These are phyloP conservation scores for Vachellia pachyceras DNA, from an alignment of 306 rosid genomes.

Conservation along the genomic window DNA sequence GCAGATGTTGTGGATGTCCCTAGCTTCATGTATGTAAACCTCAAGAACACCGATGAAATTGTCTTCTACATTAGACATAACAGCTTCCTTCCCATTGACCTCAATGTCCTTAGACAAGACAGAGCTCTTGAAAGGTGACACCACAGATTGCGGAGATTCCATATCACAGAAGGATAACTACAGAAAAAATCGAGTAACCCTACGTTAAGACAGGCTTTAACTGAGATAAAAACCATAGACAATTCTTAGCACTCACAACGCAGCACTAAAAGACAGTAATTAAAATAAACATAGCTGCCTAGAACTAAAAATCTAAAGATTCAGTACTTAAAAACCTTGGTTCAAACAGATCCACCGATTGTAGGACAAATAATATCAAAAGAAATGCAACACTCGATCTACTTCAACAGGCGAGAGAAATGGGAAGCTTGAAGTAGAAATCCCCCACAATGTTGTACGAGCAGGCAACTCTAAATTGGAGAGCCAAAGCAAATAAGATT, in stretches of 20 bases:
- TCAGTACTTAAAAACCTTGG: slow-evolving; percentile 27
- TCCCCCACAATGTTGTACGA: slow-evolving; percentile 24
- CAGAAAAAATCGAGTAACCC: slow-evolving; percentile 32
- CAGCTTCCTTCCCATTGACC: slow-evolving; percentile 54
- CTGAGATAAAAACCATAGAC: slow-evolving; percentile 15
- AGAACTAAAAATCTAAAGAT: slow-evolving; percentile 7
- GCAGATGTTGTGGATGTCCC: slow-evolving; percentile 96
- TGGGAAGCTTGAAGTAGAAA: slow-evolving; percentile 41
- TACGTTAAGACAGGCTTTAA: slow-evolving; percentile 19
- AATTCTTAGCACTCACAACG: slow-evolving; percentile 11
- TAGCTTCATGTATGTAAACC: slow-evolving; percentile 79
- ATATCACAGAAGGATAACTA: slow-evolving; percentile 45
- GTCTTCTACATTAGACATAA: slow-evolving; percentile 37
- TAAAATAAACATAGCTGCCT: not conserved
- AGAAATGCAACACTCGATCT: slow-evolving; percentile 30
- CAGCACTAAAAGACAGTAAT: not conserved
- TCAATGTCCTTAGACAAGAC: slow-evolving; percentile 55
- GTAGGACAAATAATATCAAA: slow-evolving; percentile 18
- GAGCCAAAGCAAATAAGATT: slow-evolving; percentile 37
- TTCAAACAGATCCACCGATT: slow-evolving; percentile 39
- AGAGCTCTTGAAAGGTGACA: slow-evolving; percentile 71
- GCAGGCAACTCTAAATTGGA: slow-evolving; percentile 20
- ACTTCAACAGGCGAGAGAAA: slow-evolving; percentile 31
- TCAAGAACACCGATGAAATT: slow-evolving; percentile 68
- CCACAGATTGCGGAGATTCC: slow-evolving; percentile 96